A percentile compares a stretch with the other conserved stretches of the same genome.
Conservation (phyloP, 352 stramenopile species). For the Globisporangium emineosum region DNA sequence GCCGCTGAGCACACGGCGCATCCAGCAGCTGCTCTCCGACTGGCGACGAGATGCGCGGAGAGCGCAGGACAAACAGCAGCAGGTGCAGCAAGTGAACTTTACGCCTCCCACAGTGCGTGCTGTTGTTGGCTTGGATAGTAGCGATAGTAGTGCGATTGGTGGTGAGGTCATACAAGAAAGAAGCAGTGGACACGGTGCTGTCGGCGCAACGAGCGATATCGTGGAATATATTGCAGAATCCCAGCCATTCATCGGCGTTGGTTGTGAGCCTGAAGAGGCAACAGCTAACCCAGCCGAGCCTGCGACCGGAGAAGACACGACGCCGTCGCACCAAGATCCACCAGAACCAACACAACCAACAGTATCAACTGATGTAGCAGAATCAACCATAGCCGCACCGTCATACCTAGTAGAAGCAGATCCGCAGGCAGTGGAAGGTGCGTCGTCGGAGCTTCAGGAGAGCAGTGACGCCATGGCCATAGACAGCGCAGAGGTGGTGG, state of each 20-base stretch:
- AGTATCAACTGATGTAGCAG: background rate
- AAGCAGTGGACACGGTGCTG: background rate
- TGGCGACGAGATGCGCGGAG: conserved; percentile 36
- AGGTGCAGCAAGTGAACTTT: background rate
- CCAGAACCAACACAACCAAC: background rate
- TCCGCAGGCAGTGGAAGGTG: background rate
- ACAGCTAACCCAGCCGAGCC: background rate
- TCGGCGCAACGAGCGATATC: background rate
- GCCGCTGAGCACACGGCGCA: conserved; percentile 48
- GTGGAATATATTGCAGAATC: background rate
- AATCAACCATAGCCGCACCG: background rate
- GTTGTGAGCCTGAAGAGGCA: background rate
- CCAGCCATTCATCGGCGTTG: background rate
- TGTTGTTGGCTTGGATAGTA: background rate
- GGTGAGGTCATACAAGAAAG: background rate
- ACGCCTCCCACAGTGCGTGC: background rate
- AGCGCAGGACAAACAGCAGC: conserved; percentile 26
- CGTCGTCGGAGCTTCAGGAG: background rate
- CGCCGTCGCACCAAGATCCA: background rate
- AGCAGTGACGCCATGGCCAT: background rate
- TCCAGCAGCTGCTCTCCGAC: conserved; percentile 54
- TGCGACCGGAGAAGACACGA: background rate
- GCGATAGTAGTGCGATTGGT: background rate
- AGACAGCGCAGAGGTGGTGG: background rate
- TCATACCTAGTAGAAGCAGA: background rate